phyloP scores from a whole-genome alignment of 2,329 filamentous ascomycete genomes.

The Monosporascus sp. region DNA sequence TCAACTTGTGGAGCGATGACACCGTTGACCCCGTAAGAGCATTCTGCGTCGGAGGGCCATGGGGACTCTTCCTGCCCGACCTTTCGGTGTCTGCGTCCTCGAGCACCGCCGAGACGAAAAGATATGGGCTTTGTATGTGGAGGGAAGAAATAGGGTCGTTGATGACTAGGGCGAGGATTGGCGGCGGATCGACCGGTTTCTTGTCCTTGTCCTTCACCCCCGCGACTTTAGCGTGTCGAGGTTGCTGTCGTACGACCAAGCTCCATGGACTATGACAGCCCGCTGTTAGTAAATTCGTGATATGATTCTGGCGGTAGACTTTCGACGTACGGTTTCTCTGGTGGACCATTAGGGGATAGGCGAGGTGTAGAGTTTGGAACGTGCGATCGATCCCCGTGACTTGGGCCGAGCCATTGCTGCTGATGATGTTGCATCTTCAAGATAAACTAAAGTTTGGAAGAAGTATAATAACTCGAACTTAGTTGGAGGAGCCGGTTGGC shows the following conservation, averaged over 20 bases:
- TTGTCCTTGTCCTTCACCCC: slow-evolving; percentile 49
- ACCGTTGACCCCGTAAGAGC: slow-evolving; percentile 67
- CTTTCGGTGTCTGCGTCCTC: slow-evolving; percentile 36
- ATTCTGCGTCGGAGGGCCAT: slow-evolving; percentile 35
- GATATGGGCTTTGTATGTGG: slow-evolving; percentile 25
- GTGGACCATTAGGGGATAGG: background rate
- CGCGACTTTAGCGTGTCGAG: slow-evolving; percentile 4
- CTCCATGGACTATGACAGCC: background rate
- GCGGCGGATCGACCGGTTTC: slow-evolving; percentile 84
- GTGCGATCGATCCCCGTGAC: background rate
- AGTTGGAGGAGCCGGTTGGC: background rate
- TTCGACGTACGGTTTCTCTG: background rate
- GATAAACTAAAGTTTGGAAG: background rate
- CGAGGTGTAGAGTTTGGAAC: background rate
- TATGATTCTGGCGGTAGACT: background rate
- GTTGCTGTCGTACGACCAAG: slow-evolving; percentile 5
- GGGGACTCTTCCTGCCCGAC: slow-evolving; percentile 35
- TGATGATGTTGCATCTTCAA: background rate
- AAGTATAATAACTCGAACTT: background rate
- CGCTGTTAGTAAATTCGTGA: background rate
- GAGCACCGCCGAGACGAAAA: slow-evolving; percentile 26
- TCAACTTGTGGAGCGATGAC: slow-evolving; percentile 77
- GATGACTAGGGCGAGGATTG: slow-evolving; percentile 53
- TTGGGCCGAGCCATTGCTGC: background rate
- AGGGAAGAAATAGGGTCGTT: slow-evolving; percentile 50